Base-by-base conservation (phyloP, 148 eudicot species). In the Nyssa sinensis region DNA sequence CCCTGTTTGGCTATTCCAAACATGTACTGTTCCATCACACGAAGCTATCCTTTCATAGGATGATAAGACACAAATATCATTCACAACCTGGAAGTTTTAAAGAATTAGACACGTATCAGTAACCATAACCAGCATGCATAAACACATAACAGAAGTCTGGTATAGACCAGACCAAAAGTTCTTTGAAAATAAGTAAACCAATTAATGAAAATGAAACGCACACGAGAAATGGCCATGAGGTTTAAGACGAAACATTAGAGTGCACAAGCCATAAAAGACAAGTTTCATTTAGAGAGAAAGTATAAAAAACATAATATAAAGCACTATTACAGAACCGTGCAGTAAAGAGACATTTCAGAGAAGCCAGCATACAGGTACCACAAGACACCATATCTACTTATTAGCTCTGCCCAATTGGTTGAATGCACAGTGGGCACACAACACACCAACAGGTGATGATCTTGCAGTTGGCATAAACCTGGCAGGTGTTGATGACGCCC, bases 21-120 rank as follows among this genome's bases (percentile, higher is more conserved):
- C 73, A 82, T 95, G 99, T 79, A 95, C 85, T 33, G 90, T 92
- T 78, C 99, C 99, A 86, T 95, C 99, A 80, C 99, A 95, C 39
- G 99, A 95, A 79, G 99, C 99, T 69, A 91, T 91, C 79, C 94
- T 86, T 39, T 81, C 93, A 62, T 80, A 60, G 69, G 87, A 86
- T 73, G 93, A 77, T 51, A 95, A 80, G 74, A 86, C 80, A 77
- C 92, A 84, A 21, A 95, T 84, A 78, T 95, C 94, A 85, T 93
- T 95, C 79, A 95, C 99, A 69, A 89, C 93, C 99, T 95, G 85
- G 53, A 81, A 81, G 63, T 29, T 67, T 62, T 9, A 77, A 53
- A 65, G 59, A 37, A 41, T 59, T 55, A 64, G 62, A 49, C 39
- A 21, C 41, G 31, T 21, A 64, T 32, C 69, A 17, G 37, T 28